These are phyloP conservation scores for Isabelozyma rhagii DNA, from an alignment of 805 yeast genomes.

Conservation along the genomic window DNA sequence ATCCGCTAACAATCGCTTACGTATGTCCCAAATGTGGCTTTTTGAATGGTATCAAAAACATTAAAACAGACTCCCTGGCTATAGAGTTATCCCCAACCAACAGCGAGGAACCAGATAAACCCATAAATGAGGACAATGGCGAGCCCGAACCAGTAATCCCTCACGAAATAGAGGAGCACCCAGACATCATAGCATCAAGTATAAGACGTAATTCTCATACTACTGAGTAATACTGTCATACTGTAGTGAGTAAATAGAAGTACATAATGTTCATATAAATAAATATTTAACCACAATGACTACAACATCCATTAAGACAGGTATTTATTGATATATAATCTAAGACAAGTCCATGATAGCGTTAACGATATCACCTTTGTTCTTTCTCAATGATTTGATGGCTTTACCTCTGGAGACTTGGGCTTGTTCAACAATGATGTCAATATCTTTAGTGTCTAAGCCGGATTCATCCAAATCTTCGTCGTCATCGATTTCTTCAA, in stretches of 20 bases:
- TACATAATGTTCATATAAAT: background rate
- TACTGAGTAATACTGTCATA: background rate
- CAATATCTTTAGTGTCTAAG: conserved; percentile 75
- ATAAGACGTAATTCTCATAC: background rate
- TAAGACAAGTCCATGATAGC: conserved; percentile 82
- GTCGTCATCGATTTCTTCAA: conserved; percentile 54
- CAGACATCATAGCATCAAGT: background rate
- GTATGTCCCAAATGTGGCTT: conserved; percentile 65
- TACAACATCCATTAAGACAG: background rate
- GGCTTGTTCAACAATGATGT: conserved; percentile 87
- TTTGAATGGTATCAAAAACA: conserved; percentile 25
- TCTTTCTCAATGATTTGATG: conserved; percentile 80
- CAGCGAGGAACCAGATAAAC: background rate
- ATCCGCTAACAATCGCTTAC: conserved; percentile 51
- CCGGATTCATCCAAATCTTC: conserved; percentile 86
- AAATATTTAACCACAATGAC: background rate
- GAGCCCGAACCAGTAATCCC: background rate
- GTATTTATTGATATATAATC: background rate
- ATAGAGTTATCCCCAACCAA: no score
- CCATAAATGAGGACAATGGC: background rate
- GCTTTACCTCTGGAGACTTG: conserved; percentile 88
- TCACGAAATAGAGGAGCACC: background rate
- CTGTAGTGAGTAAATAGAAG: background rate
- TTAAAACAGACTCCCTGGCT: background rate
- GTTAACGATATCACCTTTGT: conserved; percentile 92